A percentile compares a stretch with the other conserved stretches of the same genome.
phyloP scores from a whole-genome alignment of 1,139 yeast species.

The Saccharomyces hybrid region DNA sequence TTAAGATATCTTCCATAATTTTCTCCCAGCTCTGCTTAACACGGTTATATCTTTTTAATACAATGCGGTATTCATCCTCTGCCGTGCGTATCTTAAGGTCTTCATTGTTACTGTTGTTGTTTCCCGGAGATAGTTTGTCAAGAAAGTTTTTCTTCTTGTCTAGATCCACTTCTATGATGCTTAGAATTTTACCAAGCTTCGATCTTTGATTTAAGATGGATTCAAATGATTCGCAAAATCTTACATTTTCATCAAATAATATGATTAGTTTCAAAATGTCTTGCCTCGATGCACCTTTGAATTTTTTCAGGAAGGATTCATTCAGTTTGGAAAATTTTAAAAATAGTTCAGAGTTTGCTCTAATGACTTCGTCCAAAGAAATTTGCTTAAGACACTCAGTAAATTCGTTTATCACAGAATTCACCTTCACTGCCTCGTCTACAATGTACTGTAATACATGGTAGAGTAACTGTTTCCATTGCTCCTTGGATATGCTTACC shows the following conservation, averaged over 20 bases:
- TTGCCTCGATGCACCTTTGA: conserved; percentile 34
- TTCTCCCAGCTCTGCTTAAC: conserved; percentile 46
- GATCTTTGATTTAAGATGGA: conserved; percentile 66
- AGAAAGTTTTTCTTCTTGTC: conserved; percentile 42
- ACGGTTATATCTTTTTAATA: conserved; percentile 21
- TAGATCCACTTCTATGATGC: conserved; percentile 45
- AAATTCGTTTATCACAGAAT: neutral
- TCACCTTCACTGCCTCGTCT: neutral
- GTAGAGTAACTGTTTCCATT: neutral
- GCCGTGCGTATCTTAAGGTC: conserved; percentile 47
- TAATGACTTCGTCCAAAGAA: neutral
- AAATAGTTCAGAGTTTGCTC: neutral
- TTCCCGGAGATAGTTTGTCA: conserved; percentile 43
- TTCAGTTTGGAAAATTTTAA: neutral
- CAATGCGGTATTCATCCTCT: conserved; percentile 49
- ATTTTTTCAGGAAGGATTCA: neutral
- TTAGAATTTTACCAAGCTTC: conserved; percentile 50
- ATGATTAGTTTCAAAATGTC: conserved; percentile 82
- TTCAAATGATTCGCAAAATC: conserved; percentile 69
- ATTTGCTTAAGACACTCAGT: neutral
- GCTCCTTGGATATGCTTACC: neutral
- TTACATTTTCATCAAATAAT: conserved; percentile 78
- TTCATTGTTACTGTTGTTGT: conserved; percentile 41
- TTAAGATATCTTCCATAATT: conserved; percentile 56
- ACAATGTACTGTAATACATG: neutral